A percentile compares a stretch with the other conserved stretches of the same genome.
Conservation (phyloP, 2,329 filamentous ascomycete species). For the Pseudocercospora fuligena region DNA sequence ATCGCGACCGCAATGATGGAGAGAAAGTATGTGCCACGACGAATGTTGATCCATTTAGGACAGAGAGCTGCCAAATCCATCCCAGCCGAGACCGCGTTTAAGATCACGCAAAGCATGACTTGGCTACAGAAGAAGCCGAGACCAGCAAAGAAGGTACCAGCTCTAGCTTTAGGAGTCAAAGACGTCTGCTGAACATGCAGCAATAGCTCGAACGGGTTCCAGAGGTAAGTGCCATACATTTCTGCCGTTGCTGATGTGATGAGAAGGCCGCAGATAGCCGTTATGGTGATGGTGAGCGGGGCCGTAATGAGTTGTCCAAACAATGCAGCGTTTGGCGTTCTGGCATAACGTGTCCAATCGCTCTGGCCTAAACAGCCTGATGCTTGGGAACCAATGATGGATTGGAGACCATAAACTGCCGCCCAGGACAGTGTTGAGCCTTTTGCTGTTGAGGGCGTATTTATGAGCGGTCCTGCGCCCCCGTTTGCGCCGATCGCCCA, state of each 20-base stretch:
- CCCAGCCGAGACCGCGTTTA: constrained; percentile 48
- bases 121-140: too few relatives aligned
- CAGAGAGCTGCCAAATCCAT: constrained; percentile 49
- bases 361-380: constrained; percentile 25
- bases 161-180: constrained; percentile 30
- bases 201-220: constrained; percentile 35
- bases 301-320: constrained; percentile 41
- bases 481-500: constrained; percentile 20
- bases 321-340: constrained; percentile 25
- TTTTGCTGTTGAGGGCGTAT: constrained; percentile 21
- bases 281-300: constrained; percentile 32
- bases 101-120: constrained; percentile 35
- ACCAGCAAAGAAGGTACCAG: constrained; percentile 36
- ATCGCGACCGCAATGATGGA: constrained; percentile 40
- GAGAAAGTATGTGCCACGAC: constrained; percentile 47
- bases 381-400: constrained; percentile 21
- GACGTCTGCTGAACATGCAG: constrained; percentile 28
- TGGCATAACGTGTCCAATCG: constrained; percentile 32
- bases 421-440: constrained; percentile 17
- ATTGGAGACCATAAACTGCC: constrained; percentile 24
- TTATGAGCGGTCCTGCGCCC: constrained; percentile 15
- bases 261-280: constrained; percentile 34
- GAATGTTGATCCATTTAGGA: constrained; percentile 49
- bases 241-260: constrained; percentile 32
- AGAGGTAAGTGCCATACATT: constrained; percentile 31